Percentiles rank a stretch among this genome's conserved stretches.
These are phyloP conservation scores for Ganoderma lucidum DNA, from an alignment of 1,284 basidiomycete genomes.

Conservation along the genomic window DNA sequence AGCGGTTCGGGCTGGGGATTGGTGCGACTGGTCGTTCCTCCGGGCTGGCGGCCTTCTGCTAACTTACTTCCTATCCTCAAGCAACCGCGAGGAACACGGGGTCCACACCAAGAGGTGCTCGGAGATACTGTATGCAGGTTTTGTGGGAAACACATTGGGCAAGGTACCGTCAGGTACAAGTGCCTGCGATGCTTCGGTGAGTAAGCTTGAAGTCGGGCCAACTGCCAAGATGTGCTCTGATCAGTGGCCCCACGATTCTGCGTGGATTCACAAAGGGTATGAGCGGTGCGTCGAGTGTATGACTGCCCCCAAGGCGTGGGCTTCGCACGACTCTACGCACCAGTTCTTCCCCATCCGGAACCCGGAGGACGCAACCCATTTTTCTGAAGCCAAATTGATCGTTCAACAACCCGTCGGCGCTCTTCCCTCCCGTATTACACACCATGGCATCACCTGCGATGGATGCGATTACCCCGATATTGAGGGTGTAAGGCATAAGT, in stretches of 20 bases:
- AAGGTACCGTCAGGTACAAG: conserved; percentile 62
- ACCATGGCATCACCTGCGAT: conserved; percentile 62
- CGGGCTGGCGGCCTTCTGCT: not conserved
- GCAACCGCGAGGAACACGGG: not conserved
- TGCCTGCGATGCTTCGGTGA: conserved; percentile 63
- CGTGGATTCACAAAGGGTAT: conserved; percentile 45
- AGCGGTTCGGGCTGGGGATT: too few species aligned
- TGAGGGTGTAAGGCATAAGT: conserved; percentile 72
- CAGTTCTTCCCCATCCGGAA: conserved; percentile 71
- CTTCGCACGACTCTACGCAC: conserved; percentile 45
- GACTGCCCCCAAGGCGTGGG: conserved; percentile 30
- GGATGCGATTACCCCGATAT: conserved; percentile 54
- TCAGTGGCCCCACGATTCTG: too few species aligned
- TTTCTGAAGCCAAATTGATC: conserved; percentile 11
- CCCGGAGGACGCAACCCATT: conserved; percentile 46
- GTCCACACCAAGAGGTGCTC: not conserved
- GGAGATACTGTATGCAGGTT: conserved; percentile 61
- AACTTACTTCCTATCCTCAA: not conserved
- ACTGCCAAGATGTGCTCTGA: not conserved
- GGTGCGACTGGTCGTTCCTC: too few species aligned
- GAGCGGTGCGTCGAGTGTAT: conserved; percentile 74
- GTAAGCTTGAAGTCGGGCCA: not conserved
- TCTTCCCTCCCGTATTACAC: conserved; percentile 25
- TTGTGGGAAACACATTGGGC: conserved; percentile 45
- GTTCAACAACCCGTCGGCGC: conserved; percentile 1